These are phyloP conservation scores for Mycena polygramma DNA, from an alignment of 768 basidiomycete species.

Conservation along the genomic window DNA sequence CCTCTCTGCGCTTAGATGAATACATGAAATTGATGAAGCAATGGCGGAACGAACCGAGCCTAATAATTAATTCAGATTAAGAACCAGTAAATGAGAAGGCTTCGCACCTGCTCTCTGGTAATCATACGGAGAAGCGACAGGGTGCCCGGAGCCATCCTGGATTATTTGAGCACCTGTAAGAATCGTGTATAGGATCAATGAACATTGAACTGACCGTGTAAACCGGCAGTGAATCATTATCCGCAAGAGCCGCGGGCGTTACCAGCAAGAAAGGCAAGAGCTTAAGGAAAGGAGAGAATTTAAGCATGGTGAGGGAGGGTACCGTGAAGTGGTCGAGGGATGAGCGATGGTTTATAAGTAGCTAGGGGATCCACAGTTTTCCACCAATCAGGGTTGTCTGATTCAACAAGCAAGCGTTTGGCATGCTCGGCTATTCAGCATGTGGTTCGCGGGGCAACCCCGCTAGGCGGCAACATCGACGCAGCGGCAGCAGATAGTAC, in stretches of 20 bases:
- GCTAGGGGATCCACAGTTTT: too few relatives aligned
- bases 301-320: neutral
- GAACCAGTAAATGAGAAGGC: neutral
- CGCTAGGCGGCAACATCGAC: too few relatives aligned
- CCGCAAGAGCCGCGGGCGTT: conserved; percentile 1
- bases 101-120: conserved; percentile 35
- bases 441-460: too few relatives aligned
- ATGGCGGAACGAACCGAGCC: conserved; percentile 22
- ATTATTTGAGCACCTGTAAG: neutral
- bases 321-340: neutral
- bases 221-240: conserved; percentile 13
- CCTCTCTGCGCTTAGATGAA: conserved; percentile 14
- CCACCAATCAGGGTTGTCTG: too few relatives aligned
- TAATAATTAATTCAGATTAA: neutral
- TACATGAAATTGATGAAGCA: neutral
- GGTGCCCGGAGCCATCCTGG: conserved; percentile 34
- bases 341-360: neutral
- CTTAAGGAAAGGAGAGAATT: conserved; percentile 5
- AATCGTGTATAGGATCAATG: neutral
- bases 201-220: conserved; percentile 29
- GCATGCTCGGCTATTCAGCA: too few relatives aligned
- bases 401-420: too few relatives aligned
- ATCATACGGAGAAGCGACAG: conserved; percentile 37
- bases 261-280: conserved; percentile 21
- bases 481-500: too few relatives aligned